Conservation (phyloP, 352 stramenopile genomes). For the Ophiocytium majus region DNA sequence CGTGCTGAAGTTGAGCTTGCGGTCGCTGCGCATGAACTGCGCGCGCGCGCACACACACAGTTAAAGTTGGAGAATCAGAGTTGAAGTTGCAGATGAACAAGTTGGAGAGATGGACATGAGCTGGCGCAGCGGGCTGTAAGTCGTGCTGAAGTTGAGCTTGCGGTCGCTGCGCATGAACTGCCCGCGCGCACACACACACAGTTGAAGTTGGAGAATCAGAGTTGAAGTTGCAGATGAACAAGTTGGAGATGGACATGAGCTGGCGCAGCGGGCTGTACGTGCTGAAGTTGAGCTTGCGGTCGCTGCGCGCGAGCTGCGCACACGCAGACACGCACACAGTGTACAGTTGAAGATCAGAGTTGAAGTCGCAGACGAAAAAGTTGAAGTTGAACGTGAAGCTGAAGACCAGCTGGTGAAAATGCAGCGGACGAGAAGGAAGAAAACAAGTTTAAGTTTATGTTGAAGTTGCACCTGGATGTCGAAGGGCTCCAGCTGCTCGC, state of each 20-base stretch:
- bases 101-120: background rate
- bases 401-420: too few relatives aligned
- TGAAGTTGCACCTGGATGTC: conserved; percentile 41
- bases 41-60: background rate
- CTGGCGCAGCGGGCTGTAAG: background rate
- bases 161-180: conserved; percentile 29
- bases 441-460: too few relatives aligned
- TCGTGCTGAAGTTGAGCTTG: conserved; percentile 44
- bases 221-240: too few relatives aligned
- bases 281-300: conserved; percentile 25
- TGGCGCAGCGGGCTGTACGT: conserved; percentile 33
- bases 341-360: too few relatives aligned
- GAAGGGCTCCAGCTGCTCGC: conserved; percentile 56
- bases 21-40: conserved; percentile 5
- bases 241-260: too few relatives aligned
- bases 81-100: too few relatives aligned
- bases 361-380: too few relatives aligned
- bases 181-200: background rate
- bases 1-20: conserved; percentile 25
- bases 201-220: too few relatives aligned
- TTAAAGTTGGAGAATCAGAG: background rate
- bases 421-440: background rate
- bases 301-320: background rate
- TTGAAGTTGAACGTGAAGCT: too few relatives aligned
- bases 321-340: background rate